phyloP scores from a whole-genome alignment of 768 basidiomycete genomes.

The Zangia roseola region DNA sequence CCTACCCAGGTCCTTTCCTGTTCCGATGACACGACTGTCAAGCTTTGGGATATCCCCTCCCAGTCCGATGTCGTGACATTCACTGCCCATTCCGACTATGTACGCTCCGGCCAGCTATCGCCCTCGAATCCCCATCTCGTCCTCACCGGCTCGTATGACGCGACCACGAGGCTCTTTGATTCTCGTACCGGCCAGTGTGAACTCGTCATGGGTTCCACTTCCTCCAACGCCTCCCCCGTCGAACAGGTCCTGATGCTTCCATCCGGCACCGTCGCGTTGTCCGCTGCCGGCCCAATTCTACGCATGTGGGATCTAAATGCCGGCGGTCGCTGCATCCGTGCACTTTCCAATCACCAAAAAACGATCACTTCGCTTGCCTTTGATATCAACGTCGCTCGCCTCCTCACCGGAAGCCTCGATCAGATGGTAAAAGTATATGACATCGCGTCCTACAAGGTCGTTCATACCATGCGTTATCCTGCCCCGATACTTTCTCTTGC shows the following conservation, averaged over 20 bases:
- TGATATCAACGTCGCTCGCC: slow-evolving; percentile 68
- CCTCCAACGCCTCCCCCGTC: slow-evolving; percentile 52
- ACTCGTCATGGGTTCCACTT: slow-evolving; percentile 66
- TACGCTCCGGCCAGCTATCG: slow-evolving; percentile 88
- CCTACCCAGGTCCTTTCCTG: slow-evolving; percentile 89
- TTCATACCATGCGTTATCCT: slow-evolving; percentile 98
- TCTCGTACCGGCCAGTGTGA: slow-evolving; percentile 79
- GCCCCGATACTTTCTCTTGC: slow-evolving; percentile 89
- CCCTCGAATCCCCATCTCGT: slow-evolving; percentile 79
- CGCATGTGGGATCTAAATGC: slow-evolving; percentile 95
- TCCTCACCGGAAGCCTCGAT: slow-evolving; percentile 89
- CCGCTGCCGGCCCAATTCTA: slow-evolving; percentile 88
- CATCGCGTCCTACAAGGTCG: slow-evolving; percentile 87
- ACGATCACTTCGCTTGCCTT: slow-evolving; percentile 89
- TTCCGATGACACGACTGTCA: slow-evolving; percentile 93
- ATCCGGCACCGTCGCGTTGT: slow-evolving; percentile 80
- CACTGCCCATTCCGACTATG: slow-evolving; percentile 88
- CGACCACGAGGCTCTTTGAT: slow-evolving; percentile 87
- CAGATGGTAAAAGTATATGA: slow-evolving; percentile 99
- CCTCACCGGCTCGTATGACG: slow-evolving; percentile 94
- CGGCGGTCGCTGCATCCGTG: slow-evolving; percentile 84
- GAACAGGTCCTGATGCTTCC: slow-evolving; percentile 94
- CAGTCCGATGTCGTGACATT: slow-evolving; percentile 79
- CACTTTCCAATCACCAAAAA: slow-evolving; percentile 97
- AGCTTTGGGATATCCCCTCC: slow-evolving; percentile 94